Percentiles rank a stretch among this genome's conserved stretches.
These are phyloP conservation scores for Cercospora sp. DNA, from an alignment of 2,329 filamentous ascomycete species.

Conservation along the genomic window DNA sequence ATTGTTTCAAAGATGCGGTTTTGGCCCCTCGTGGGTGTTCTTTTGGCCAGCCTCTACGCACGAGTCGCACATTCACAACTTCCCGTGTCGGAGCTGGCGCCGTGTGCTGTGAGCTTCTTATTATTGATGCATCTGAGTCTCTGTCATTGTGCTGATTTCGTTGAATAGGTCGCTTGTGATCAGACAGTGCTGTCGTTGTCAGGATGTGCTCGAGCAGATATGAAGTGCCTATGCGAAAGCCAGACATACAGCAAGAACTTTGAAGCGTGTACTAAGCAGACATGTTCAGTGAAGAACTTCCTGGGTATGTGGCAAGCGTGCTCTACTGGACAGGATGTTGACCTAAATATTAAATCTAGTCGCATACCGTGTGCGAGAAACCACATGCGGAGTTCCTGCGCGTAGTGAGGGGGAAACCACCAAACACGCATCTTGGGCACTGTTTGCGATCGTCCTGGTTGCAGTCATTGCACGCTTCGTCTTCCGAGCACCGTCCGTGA, in stretches of 20 bases:
- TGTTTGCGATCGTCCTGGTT: conserved; percentile 2
- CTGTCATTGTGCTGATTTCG: neutral
- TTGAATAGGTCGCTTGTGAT: neutral
- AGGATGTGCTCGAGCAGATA: conserved; percentile 20
- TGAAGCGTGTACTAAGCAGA: conserved; percentile 8
- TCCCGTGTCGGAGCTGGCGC: neutral
- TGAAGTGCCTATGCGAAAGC: conserved; percentile 7
- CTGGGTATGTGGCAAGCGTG: conserved; percentile 4
- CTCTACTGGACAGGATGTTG: neutral
- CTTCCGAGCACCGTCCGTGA: conserved; percentile 6
- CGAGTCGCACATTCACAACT: neutral
- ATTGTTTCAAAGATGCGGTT: neutral
- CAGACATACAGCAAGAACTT: conserved; percentile 1
- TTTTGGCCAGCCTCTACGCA: neutral
- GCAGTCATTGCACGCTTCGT: conserved; percentile 12
- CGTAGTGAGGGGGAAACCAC: conserved; percentile 9
- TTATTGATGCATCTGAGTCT: neutral
- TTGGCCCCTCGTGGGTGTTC: neutral
- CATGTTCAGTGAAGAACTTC: conserved; percentile 15
- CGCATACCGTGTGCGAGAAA: conserved; percentile 3
- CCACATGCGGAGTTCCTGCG: conserved; percentile 6
- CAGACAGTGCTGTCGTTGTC: conserved; percentile 1
- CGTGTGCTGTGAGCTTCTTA: neutral
- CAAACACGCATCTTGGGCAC: neutral
- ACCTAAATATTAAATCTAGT: neutral